Evolutionary conservation across 129 eudicot genomes (phyloP).

Genomic region (Flaveria trinervia): DNA sequence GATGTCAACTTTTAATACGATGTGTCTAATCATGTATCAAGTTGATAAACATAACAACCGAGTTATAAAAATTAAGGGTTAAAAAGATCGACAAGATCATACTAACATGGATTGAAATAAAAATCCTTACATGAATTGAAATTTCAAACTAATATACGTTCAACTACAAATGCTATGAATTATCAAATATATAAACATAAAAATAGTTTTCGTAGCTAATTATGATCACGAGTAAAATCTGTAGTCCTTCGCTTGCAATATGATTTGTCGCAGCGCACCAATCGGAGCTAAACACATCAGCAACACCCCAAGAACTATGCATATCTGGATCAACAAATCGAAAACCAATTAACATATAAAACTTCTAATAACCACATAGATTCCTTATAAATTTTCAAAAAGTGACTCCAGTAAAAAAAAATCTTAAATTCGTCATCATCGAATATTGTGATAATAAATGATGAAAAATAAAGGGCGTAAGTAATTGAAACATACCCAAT

Average conservation of each 20-base stretch:
- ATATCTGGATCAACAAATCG: constrained; percentile 34
- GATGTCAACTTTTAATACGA: no score
- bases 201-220: neutral
- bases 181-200: neutral
- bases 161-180: neutral
- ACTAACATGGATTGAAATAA: neutral
- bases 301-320: constrained; percentile 44
- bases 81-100: no score
- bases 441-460: neutral
- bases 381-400: neutral
- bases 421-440: no score
- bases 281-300: constrained; percentile 48
- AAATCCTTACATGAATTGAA: neutral
- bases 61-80: no score
- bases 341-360: neutral
- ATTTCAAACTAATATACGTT: neutral
- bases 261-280: constrained; percentile 45
- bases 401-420: neutral
- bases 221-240: constrained; percentile 44
- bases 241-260: constrained; percentile 44
- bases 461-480: neutral
- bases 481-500: constrained; percentile 46
- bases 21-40: no score
- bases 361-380: no score
- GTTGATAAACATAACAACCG: no score